phyloP scores from a whole-genome alignment of 495 filamentous ascomycete genomes.

The Physcia stellaris region DNA sequence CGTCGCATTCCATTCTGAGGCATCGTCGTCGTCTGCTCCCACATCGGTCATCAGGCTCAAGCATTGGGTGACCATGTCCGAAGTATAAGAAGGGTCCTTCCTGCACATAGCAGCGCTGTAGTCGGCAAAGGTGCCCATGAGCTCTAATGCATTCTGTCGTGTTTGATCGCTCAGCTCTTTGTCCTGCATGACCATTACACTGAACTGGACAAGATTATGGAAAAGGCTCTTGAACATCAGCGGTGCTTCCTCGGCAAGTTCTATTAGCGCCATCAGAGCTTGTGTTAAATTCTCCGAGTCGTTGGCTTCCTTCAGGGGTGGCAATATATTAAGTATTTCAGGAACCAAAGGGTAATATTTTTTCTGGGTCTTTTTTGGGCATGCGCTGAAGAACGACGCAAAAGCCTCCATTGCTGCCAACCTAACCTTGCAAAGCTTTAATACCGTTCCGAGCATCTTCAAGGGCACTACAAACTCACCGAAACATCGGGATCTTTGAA shows the following conservation, averaged over 20 bases:
- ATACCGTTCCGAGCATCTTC: slow-evolving; percentile 1
- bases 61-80: slow-evolving; percentile 97
- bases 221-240: slow-evolving; percentile 96
- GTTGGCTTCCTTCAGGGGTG: slow-evolving; percentile 76
- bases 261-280: slow-evolving; percentile 79
- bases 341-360: slow-evolving; percentile 81
- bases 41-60: slow-evolving; percentile 99
- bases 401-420: slow-evolving; percentile 95
- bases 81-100: slow-evolving; percentile 79
- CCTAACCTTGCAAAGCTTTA: slow-evolving; percentile 43
- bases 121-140: slow-evolving; percentile 98
- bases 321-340: slow-evolving; percentile 81
- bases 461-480: slow-evolving; percentile 36
- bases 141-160: slow-evolving; percentile 85
- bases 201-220: slow-evolving; percentile 80
- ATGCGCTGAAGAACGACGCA: slow-evolving; percentile 82
- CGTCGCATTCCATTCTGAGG: slow-evolving; percentile 78
- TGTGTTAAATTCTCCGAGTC: slow-evolving; percentile 84
- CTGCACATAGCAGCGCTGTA: slow-evolving; percentile 85
- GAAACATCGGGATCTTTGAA: slow-evolving; percentile 74
- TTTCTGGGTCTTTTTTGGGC: slow-evolving; percentile 69
- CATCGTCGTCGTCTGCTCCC: slow-evolving; percentile 88
- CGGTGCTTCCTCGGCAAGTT: slow-evolving; percentile 78
- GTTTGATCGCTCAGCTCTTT: slow-evolving; percentile 85
- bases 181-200: slow-evolving; percentile 82